Evolutionary conservation across 148 eudicot genomes (phyloP).

Genomic region (Fagopyrum esculentum): DNA sequence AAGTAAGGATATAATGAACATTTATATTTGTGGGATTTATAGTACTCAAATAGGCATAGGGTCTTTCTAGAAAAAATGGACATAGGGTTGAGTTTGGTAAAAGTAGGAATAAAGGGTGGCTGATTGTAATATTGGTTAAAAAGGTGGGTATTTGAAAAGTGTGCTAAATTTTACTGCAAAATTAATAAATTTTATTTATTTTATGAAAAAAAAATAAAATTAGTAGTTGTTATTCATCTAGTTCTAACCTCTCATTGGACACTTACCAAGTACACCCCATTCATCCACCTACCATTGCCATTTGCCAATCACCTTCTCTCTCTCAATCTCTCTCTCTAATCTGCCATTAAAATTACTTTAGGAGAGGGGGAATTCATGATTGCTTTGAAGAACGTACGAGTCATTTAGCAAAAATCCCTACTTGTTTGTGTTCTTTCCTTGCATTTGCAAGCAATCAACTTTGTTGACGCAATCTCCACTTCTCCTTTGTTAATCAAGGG

Average conservation of each 20-base stretch:
- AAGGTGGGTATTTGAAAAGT: too few relatives aligned
- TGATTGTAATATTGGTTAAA: too few relatives aligned
- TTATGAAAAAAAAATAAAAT: too few relatives aligned
- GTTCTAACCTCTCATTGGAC: conserved; percentile 5
- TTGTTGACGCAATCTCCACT: conserved; percentile 12
- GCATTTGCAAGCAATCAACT: not conserved
- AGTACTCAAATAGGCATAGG: too few relatives aligned
- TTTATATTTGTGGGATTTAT: too few relatives aligned
- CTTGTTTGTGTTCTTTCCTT: not conserved
- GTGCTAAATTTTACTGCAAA: too few relatives aligned
- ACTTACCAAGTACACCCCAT: not conserved
- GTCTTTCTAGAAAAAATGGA: too few relatives aligned
- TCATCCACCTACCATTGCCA: conserved; percentile 1
- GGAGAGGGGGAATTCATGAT: not conserved
- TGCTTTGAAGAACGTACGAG: not conserved
- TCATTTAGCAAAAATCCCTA: not conserved
- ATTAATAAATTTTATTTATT: too few relatives aligned
- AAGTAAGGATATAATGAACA: too few relatives aligned
- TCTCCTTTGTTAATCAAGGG: not conserved
- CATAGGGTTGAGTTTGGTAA: too few relatives aligned
- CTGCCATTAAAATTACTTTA: not conserved
- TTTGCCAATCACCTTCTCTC: not conserved
- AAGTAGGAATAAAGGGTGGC: too few relatives aligned
- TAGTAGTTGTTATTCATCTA: not conserved
- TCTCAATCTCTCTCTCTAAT: not conserved